Evolutionary conservation across 1,284 basidiomycete species (phyloP), one percentile per base, ranked within the genome.

Genomic region (Microbotryomycetes sp.): DNA sequence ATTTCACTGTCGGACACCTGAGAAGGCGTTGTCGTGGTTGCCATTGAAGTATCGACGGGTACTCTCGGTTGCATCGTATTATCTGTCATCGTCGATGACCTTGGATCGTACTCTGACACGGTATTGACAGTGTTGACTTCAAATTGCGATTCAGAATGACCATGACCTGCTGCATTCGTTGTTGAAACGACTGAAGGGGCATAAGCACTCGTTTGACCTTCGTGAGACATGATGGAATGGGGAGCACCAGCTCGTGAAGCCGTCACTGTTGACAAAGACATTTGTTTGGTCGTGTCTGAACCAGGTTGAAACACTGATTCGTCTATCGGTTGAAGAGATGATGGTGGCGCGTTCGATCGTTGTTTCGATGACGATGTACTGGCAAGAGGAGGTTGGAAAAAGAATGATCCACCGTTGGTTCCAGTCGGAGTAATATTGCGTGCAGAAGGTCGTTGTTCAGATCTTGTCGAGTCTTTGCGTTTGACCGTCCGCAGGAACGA

Each of bases 401-500:
- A 42, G 36, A 42, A 42, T 9, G 36, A 42, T 12, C 36, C 36
- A 12, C 36, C 36, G 36, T 19, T 19, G 36, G 36, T 42, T 12
- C 36, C 36, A 19, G 9, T 42, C 36, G 36, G 19, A 19, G 36
- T 9, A 9, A 42, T 42, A 42, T 42, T 42, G 19, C 36, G 36
- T 42, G 36, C 36, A 12, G 36, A 42, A 9, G 36, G 36, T 19
- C 9, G 36, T 12, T 9, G 36, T 12, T 19, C 36, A 9, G 36
- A 9, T 42, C 19, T 42, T 19, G 19, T 42, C 36, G 36, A 42
- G 36, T 42, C 36, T 42, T 42, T 42, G 36, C 36, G 36, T 42
- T 42, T 42, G 15, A 69, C 67, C 3, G 65, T 54, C 15, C 67
- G 64, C 53, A 69, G 46, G 60, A 69, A 69, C n/a, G 67, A 69